These are phyloP conservation scores for Colletotrichum chlorophyti DNA, from an alignment of 2,329 filamentous ascomycete genomes.

Conservation along the genomic window DNA sequence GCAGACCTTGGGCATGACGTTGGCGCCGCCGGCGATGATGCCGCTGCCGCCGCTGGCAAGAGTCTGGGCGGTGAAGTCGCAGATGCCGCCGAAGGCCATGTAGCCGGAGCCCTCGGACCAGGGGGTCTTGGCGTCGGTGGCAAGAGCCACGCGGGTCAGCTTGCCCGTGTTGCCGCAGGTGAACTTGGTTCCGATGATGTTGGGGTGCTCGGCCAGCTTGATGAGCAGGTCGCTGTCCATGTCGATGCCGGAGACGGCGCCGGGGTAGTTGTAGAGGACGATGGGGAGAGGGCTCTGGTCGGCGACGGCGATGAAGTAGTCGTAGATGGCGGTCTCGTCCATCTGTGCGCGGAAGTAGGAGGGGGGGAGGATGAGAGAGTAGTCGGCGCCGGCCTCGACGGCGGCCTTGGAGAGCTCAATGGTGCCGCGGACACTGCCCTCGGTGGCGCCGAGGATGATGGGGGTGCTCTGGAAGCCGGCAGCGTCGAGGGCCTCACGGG, in stretches of 20 bases:
- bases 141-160: slow-evolving; percentile 80
- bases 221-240: slow-evolving; percentile 90
- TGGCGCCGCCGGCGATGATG: slow-evolving; percentile 86
- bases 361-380: slow-evolving; percentile 79
- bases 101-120: slow-evolving; percentile 67
- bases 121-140: slow-evolving; percentile 74
- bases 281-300: slow-evolving; percentile 79
- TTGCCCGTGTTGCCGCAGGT: slow-evolving; percentile 92
- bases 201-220: slow-evolving; percentile 78
- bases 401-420: slow-evolving; percentile 75
- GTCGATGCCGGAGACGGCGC: slow-evolving; percentile 85
- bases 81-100: slow-evolving; percentile 88
- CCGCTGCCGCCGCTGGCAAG: slow-evolving; percentile 80
- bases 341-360: slow-evolving; percentile 83
- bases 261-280: slow-evolving; percentile 90
- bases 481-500: slow-evolving; percentile 80
- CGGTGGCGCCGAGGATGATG: slow-evolving; percentile 82
- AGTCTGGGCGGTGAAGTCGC: slow-evolving; percentile 86
- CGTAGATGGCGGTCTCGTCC: slow-evolving; percentile 75
- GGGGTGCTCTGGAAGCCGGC: slow-evolving; percentile 79
- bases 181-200: slow-evolving; percentile 90
- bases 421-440: slow-evolving; percentile 83
- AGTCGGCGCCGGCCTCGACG: slow-evolving; percentile 76
- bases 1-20: slow-evolving; percentile 84
- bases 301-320: slow-evolving; percentile 78